Conservation (phyloP, 192 early-diverging fungal species). For the Linnemannia schmuckeri region DNA sequence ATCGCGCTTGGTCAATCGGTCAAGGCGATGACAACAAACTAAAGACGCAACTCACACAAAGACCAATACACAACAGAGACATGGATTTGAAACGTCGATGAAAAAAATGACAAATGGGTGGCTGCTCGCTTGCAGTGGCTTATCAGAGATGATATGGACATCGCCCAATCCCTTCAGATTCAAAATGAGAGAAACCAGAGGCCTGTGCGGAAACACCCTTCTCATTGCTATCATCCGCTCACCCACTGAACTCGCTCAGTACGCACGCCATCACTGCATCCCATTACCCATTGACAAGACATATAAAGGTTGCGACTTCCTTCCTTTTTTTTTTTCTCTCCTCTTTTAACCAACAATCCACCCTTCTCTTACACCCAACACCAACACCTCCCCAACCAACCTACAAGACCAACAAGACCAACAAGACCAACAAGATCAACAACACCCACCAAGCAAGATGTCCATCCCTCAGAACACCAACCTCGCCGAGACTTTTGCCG, state of each 20-base stretch:
- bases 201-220: too few relatives aligned
- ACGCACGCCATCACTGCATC: too few relatives aligned
- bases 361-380: background rate
- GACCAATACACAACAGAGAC: too few relatives aligned
- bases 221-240: too few relatives aligned
- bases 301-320: background rate
- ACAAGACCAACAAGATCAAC: background rate
- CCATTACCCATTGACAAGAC: too few relatives aligned
- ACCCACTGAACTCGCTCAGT: too few relatives aligned
- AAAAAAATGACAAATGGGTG: background rate
- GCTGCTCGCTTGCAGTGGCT: background rate
- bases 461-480: conserved; percentile 47
- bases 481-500: conserved; percentile 31
- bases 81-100: too few relatives aligned
- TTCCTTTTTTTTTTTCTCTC: conserved; percentile 1
- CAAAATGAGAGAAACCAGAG: background rate
- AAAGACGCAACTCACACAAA: too few relatives aligned
- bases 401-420: background rate
- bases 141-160: background rate
- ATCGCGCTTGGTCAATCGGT: background rate
- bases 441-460: conserved; percentile 12
- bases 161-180: background rate
- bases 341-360: background rate
- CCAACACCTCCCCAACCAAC: background rate
- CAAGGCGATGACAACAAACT: too few relatives aligned